phyloP scores from a whole-genome alignment of 345 rosid species.

The Eutrema japonicum region DNA sequence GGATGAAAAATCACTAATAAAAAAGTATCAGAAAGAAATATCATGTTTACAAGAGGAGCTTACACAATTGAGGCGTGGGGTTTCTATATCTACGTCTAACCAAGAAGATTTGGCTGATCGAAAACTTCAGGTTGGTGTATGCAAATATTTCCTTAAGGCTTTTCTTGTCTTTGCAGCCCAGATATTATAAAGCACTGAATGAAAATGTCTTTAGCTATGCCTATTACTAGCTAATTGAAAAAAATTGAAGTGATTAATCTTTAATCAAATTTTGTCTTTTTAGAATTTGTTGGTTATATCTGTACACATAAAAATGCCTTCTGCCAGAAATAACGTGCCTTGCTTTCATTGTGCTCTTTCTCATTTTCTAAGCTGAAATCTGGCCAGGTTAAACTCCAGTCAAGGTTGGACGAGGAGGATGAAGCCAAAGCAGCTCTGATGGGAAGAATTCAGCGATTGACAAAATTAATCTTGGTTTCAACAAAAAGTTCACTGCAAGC shows the following conservation, averaged over 20 bases:
- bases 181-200: constrained; percentile 14
- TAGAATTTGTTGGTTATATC: constrained; percentile 21
- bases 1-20: constrained; percentile 96
- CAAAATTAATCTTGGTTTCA: constrained; percentile 97
- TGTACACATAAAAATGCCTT: constrained; percentile 11
- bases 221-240: neutral
- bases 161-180: constrained; percentile 22
- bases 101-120: constrained; percentile 85
- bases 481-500: constrained; percentile 84
- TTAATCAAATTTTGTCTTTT: neutral
- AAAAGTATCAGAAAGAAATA: constrained; percentile 97
- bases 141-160: constrained; percentile 20
- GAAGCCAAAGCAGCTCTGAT: constrained; percentile 99
- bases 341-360: constrained; percentile 19
- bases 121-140: constrained; percentile 71
- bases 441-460: constrained; percentile 97
- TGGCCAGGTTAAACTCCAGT: constrained; percentile 95
- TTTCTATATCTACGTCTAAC: constrained; percentile 64
- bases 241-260: neutral
- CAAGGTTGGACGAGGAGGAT: constrained; percentile 97
- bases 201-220: constrained; percentile 2
- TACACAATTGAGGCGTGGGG: constrained; percentile 71
- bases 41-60: constrained; percentile 89
- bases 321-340: constrained; percentile 18
- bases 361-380: constrained; percentile 65